Evolutionary conservation across 2,329 filamentous ascomycete species (phyloP).

Genomic region (Mycocentrospora acerina): DNA sequence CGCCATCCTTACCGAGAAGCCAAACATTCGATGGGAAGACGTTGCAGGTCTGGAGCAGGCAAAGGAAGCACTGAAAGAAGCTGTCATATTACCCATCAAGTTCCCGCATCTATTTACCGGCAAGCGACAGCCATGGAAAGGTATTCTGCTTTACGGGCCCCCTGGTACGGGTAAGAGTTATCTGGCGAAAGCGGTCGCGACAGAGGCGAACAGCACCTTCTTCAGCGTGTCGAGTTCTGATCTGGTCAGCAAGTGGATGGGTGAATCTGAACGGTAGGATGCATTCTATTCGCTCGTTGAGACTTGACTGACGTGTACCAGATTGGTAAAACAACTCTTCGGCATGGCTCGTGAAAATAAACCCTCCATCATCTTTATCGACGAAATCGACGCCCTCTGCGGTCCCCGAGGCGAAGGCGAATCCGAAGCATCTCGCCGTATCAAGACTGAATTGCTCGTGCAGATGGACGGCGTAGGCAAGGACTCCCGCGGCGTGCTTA

Average conservation of each 20-base stretch:
- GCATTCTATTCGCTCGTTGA: neutral
- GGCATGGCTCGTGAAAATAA: constrained; percentile 98
- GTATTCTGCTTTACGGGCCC: constrained; percentile 92
- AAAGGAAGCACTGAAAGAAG: constrained; percentile 97
- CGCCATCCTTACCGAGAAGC: constrained; percentile 91
- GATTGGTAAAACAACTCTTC: constrained; percentile 94
- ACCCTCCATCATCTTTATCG: constrained; percentile 97
- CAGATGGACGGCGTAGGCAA: constrained; percentile 99
- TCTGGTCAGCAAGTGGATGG: constrained; percentile 99
- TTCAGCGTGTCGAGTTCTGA: constrained; percentile 98
- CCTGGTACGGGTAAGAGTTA: constrained; percentile 98
- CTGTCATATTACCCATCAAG: constrained; percentile 95
- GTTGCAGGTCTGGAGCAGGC: constrained; percentile 91
- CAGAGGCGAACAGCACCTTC: constrained; percentile 97
- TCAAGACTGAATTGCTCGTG: constrained; percentile 97
- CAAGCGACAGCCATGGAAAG: constrained; percentile 97
- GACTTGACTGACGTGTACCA: constrained; percentile 42
- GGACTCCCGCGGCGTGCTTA: constrained; percentile 89
- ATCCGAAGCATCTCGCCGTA: constrained; percentile 93
- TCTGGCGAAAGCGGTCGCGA: constrained; percentile 94
- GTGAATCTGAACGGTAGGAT: constrained; percentile 88
- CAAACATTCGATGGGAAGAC: constrained; percentile 97
- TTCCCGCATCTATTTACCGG: constrained; percentile 96
- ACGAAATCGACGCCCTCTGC: constrained; percentile 95
- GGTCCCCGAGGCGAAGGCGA: constrained; percentile 92